Conservation (phyloP, 2,329 filamentous ascomycete species). For the Aspergillus ibericus region DNA sequence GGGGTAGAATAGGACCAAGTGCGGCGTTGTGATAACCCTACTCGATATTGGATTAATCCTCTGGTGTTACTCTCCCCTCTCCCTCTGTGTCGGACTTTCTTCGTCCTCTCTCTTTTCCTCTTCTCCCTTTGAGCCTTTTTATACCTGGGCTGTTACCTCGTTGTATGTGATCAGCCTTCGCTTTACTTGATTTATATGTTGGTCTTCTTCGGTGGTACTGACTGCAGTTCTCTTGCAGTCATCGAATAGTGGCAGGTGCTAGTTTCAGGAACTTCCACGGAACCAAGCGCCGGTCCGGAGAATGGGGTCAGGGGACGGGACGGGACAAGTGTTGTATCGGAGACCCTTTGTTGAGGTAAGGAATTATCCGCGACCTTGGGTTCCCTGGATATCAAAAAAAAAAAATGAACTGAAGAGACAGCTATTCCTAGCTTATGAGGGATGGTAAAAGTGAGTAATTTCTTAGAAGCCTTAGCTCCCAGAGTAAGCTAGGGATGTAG, state of each 20-base stretch:
- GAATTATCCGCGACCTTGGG: background rate
- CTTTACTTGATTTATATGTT: background rate
- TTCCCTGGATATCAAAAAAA: background rate
- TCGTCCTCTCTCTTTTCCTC: background rate
- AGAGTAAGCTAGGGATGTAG: slow-evolving; percentile 5
- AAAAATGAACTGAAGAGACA: background rate
- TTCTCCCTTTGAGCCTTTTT: background rate
- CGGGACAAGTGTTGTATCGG: background rate
- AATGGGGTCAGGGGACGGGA: slow-evolving; percentile 1
- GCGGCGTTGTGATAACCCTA: background rate
- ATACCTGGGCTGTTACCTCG: background rate
- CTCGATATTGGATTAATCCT: background rate
- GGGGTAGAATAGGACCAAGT: background rate
- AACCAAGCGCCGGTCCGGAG: background rate
- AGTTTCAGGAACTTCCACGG: slow-evolving; percentile 1
- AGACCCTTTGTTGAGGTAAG: background rate
- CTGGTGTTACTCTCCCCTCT: background rate
- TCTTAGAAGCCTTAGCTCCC: background rate
- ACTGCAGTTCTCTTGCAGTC: background rate
- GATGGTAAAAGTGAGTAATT: background rate
- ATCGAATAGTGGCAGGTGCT: slow-evolving; percentile 1
- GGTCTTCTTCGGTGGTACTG: background rate
- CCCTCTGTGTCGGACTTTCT: background rate
- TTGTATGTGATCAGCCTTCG: background rate
- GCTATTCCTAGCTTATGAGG: background rate